A percentile compares a stretch with the other conserved stretches of the same genome.
Conservation (phyloP, 441 rosid genomes). For the Viola pubescens region DNA sequence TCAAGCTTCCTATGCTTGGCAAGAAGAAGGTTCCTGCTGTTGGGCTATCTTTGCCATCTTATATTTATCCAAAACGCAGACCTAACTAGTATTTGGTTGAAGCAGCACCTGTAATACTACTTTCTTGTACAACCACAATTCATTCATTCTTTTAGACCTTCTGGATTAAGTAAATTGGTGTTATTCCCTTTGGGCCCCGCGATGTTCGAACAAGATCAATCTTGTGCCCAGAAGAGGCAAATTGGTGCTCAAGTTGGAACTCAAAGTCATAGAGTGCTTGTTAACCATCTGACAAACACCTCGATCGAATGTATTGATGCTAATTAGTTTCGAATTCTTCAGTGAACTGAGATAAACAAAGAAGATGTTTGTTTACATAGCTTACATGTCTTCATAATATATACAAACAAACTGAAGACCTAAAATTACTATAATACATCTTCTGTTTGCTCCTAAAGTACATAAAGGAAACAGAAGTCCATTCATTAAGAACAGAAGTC, state of each 20-base stretch:
- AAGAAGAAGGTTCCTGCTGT: constrained; percentile 29
- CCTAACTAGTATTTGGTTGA: constrained; percentile 19
- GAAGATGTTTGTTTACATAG: no score
- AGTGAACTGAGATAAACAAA: no score
- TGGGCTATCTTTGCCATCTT: constrained; percentile 34
- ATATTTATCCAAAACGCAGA: constrained; percentile 27
- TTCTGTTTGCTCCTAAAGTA: neutral
- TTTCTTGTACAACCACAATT: constrained; percentile 13
- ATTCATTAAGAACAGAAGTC: neutral
- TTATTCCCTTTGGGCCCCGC: neutral
- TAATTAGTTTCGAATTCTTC: no score
- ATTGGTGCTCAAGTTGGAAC: no score
- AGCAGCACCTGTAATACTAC: neutral
- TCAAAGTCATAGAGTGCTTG: no score
- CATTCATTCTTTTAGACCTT: constrained; percentile 20
- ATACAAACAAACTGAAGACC: neutral
- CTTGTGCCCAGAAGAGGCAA: no score
- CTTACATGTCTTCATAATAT: neutral
- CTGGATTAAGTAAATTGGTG: constrained; percentile 2
- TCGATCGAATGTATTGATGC: no score
- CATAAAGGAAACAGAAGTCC: no score
- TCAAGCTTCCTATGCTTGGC: constrained; percentile 41
- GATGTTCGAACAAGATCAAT: no score
- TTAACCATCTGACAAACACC: no score
- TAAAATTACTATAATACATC: neutral